Evolutionary conservation across 2,329 filamentous ascomycete species (phyloP).

Genomic region (Botrytis hyacinthi): DNA sequence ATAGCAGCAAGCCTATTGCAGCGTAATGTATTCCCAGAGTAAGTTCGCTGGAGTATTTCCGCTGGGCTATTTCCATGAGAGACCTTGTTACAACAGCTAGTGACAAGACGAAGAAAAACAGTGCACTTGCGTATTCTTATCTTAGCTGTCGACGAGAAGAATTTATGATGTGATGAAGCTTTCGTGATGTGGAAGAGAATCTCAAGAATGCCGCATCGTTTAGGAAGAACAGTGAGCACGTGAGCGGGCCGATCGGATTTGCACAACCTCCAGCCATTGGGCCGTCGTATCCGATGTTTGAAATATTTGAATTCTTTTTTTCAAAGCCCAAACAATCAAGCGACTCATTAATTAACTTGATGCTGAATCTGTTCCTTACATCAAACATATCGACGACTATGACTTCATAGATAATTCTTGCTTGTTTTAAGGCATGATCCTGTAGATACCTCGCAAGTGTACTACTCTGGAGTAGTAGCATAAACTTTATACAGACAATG

Average conservation of each 20-base stretch:
- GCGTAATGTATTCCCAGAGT: background rate
- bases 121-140: background rate
- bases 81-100: background rate
- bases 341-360: background rate
- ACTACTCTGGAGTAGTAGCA: background rate
- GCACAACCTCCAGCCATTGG: background rate
- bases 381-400: background rate
- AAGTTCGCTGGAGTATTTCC: background rate
- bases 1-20: background rate
- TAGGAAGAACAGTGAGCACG: background rate
- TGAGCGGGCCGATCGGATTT: background rate
- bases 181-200: background rate
- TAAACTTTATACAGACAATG: background rate
- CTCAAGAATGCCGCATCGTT: background rate
- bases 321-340: background rate
- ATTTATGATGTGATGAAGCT: background rate
- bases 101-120: background rate
- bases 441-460: background rate
- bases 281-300: background rate
- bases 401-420: background rate
- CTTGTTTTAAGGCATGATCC: background rate
- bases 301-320: background rate
- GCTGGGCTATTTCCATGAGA: background rate
- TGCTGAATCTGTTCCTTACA: background rate
- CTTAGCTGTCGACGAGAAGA: background rate